phyloP scores from a whole-genome alignment of 345 rosid genomes.

The Ricinus communis region DNA sequence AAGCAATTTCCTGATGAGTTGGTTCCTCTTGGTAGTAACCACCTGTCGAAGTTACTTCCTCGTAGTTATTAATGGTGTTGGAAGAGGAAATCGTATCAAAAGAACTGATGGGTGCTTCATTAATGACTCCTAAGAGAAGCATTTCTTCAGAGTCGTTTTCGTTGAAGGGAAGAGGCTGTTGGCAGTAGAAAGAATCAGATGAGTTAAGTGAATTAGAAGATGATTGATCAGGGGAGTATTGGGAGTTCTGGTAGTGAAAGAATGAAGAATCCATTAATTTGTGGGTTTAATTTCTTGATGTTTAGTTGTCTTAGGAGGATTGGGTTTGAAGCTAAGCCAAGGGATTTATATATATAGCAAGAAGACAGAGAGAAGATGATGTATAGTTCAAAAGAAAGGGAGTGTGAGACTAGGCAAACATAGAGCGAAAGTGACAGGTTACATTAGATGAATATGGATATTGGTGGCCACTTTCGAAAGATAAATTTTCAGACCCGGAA shows the following conservation, averaged over 20 bases:
- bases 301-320: slow-evolving; percentile 22
- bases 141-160: slow-evolving; percentile 62
- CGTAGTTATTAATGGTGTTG: slow-evolving; percentile 4
- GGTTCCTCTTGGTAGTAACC: slow-evolving; percentile 14
- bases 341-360: slow-evolving; percentile 24
- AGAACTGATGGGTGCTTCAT: slow-evolving; percentile 28
- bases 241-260: slow-evolving; percentile 26
- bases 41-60: slow-evolving; percentile 34
- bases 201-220: slow-evolving; percentile 33
- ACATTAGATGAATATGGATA: slow-evolving; percentile 24
- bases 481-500: too few relatives aligned
- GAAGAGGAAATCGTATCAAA: slow-evolving; percentile 7
- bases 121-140: slow-evolving; percentile 51
- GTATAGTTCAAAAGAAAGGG: too few relatives aligned
- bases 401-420: too few relatives aligned
- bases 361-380: slow-evolving; percentile 7
- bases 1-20: slow-evolving; percentile 22
- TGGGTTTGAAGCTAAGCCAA: slow-evolving; percentile 2
- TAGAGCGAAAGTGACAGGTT: neutral
- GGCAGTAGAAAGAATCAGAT: slow-evolving; percentile 20
- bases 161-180: slow-evolving; percentile 49
- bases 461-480: slow-evolving; percentile 2
- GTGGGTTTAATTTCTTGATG: neutral
- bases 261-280: slow-evolving; percentile 41
- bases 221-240: slow-evolving; percentile 24